Base-by-base conservation (phyloP, 768 basidiomycete species). In the Astraeus odoratus region DNA sequence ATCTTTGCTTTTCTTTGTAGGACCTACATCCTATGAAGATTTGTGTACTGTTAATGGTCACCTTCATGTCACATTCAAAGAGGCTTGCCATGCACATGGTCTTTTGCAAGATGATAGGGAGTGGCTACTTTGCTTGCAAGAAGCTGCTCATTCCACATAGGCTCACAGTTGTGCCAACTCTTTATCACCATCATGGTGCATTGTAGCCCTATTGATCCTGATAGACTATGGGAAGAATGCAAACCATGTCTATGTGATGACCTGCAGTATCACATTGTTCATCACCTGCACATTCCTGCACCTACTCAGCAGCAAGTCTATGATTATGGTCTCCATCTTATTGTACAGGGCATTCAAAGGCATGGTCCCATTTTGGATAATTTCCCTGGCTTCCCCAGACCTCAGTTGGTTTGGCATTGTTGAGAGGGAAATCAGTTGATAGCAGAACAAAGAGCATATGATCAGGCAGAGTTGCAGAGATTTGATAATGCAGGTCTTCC, bases 61-160 rank as follows among this genome's bases (percentile, higher is more conserved):
- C 0, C 9, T 50, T 0, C 52, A 61, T 56, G 41, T 50, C 0
- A 67, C 66, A 1, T 76, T 68, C 39, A 52, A 59, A 23, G 66
- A 63, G 0, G 73, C 73, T 2, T 77, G 75, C 43, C 15, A 59
- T 10, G 63, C 64, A 16, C 39, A 43, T 5, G 73, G 73, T 1
- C 62, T 78, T 0, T 57, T 78, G 6, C 63, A 73, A 23, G 66
- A 75, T 64, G 69, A 78, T 54, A 52, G 53, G 15, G 74, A 78
- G 51, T 77, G 71, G 70, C n/a, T 52, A 0, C 47, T 50, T 5
- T 76, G 74, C 51, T 46, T 78, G 0, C 3, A 52, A 13, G 72
- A 78, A 13, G 73, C 70, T 27, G 44, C 56, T 10, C 23, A 42
- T 0, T 76, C 53, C 58, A 64, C 23, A 69, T 61, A n/a, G 73